Percentiles rank a stretch among this genome's conserved stretches.
These are phyloP conservation scores for Hordeum pubiflorum DNA, from an alignment of 202 grass and related monocot species.

Conservation along the genomic window DNA sequence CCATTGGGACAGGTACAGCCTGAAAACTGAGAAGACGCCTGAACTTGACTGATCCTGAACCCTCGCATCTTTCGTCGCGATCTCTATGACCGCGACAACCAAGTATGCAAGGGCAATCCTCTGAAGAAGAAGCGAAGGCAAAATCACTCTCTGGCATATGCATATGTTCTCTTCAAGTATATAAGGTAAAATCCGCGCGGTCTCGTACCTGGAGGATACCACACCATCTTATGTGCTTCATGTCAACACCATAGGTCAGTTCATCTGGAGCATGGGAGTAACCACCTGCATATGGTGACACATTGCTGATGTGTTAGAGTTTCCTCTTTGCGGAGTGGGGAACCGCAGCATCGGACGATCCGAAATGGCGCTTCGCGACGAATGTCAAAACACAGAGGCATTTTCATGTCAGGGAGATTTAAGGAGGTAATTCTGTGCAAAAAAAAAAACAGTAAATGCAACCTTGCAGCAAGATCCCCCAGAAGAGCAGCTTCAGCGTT, in stretches of 20 bases:
- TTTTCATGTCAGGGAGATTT: no score
- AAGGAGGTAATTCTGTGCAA: no score
- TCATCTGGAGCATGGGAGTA: conserved; percentile 85
- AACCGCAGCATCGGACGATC: neutral
- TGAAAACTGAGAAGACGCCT: conserved; percentile 53
- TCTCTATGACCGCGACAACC: conserved; percentile 64
- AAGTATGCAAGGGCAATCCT: conserved; percentile 85
- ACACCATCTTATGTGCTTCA: conserved; percentile 77
- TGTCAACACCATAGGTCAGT: conserved; percentile 65
- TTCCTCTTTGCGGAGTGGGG: neutral
- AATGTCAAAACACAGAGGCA: neutral
- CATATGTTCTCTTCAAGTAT: neutral
- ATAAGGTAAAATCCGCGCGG: neutral
- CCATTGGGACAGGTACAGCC: conserved; percentile 70
- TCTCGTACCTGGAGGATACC: conserved; percentile 72
- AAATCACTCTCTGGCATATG: neutral
- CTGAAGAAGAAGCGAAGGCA: conserved; percentile 13
- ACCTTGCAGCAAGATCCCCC: conserved; percentile 94
- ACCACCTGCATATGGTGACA: conserved; percentile 46
- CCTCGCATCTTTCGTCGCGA: conserved; percentile 54
- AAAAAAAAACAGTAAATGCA: neutral
- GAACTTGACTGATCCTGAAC: conserved; percentile 49
- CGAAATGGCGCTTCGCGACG: neutral
- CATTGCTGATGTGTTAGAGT: neutral
- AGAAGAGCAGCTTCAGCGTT: conserved; percentile 79